Evolutionary conservation across 176 grass and related monocot genomes (phyloP), one percentile per base, ranked within the genome.

Genomic region (Bothriochloa decipiens): DNA sequence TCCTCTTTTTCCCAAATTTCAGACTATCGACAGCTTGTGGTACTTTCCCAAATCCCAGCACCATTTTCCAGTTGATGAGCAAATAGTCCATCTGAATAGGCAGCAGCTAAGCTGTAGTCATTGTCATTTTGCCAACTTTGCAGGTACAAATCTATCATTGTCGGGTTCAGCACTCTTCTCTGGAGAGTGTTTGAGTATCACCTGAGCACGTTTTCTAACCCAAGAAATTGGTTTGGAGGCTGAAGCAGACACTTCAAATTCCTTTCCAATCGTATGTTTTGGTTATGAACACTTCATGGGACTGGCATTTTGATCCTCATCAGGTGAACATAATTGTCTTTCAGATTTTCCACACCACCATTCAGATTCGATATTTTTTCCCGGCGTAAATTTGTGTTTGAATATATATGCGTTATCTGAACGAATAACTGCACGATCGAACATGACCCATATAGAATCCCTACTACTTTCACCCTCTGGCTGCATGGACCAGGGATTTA

Each of bases 121-220:
- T 70, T 70, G 42, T 52, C 14, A 43, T 84, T 47, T 46, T 73
- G 43, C 76, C 57, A 87, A 35, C 23, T 81, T 88, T 70, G 23
- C 36, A 70, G 28, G 79, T 33, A 28, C 78, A 75, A 82, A 39
- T 33, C 35, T 69, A 72, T 81, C 71, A 81, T 76, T 66, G 83
- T 83, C 75, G 82, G 53, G 73, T 77, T 86, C 74, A 83, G 72
- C 57, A 18, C 81, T 82, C 83, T 91, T 95, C 68, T 86, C 93
- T 70, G 87, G 85, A 68, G 96, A 94, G 25, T 75, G 80, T 52
- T 90, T 94, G 65, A 95, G 95, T 84, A 98, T 83, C 67, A 83
- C 91, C 68, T 88, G 79, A 27, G 87, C 83, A 49, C 89, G 95
- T 90, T 85, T 94, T 47, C 84, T 89, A 78, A 95, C 86, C 91